Percentiles rank a stretch among this genome's conserved stretches.
Conservation (phyloP, 2,329 filamentous ascomycete species). For the Herpotrichia juniperi region DNA sequence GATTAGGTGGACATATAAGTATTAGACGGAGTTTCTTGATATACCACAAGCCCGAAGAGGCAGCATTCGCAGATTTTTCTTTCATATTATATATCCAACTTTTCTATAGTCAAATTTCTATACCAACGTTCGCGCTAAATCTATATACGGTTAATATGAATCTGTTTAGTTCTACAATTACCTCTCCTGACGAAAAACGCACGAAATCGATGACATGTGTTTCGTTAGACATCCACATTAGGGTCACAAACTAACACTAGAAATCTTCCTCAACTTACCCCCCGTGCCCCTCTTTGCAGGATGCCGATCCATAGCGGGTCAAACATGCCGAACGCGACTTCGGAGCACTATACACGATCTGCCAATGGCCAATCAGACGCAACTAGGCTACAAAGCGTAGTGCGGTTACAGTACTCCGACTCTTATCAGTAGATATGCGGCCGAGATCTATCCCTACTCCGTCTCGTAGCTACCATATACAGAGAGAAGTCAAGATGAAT, state of each 20-base stretch:
- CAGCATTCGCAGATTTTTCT: background rate
- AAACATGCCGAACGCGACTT: background rate
- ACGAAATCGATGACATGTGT: too few relatives aligned
- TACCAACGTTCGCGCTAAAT: too few relatives aligned
- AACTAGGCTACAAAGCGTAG: background rate
- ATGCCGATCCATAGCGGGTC: background rate
- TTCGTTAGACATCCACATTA: too few relatives aligned
- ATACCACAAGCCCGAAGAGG: constrained; percentile 5
- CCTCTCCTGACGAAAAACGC: too few relatives aligned
- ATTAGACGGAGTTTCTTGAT: constrained; percentile 16
- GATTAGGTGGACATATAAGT: constrained; percentile 6
- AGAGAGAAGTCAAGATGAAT: too few relatives aligned
- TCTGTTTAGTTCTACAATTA: too few relatives aligned
- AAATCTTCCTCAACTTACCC: too few relatives aligned
- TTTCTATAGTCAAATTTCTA: too few relatives aligned
- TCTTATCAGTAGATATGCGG: background rate
- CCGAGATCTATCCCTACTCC: background rate
- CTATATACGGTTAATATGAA: too few relatives aligned
- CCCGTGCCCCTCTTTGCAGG: background rate
- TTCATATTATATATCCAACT: background rate
- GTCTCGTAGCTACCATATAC: background rate
- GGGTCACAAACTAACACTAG: too few relatives aligned
- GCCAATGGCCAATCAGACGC: background rate
- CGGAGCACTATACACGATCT: background rate
- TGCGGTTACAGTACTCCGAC: background rate